These are phyloP conservation scores for Epichloe aotearoae DNA, from an alignment of 2,329 filamentous ascomycete species.

Conservation along the genomic window DNA sequence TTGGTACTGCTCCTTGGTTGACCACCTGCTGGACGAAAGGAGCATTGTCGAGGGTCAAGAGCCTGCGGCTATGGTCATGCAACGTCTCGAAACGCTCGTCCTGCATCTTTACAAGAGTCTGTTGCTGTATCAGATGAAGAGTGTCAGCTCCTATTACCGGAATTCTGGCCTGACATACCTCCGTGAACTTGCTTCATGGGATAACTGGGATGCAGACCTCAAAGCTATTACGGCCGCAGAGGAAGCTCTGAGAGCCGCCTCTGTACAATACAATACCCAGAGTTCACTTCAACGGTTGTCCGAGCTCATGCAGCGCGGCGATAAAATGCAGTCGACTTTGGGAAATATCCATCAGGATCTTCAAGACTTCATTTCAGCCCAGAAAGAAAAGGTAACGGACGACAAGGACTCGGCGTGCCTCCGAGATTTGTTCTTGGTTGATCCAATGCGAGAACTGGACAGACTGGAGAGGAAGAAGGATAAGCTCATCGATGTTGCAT, in stretches of 20 bases:
- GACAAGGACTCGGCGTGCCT: slow-evolving; percentile 8
- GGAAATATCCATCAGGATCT: slow-evolving; percentile 8
- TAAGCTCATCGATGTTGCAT: slow-evolving; percentile 5
- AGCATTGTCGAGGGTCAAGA: slow-evolving; percentile 6
- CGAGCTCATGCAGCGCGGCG: slow-evolving; percentile 5
- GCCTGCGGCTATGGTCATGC: slow-evolving; percentile 2
- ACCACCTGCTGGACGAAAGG: slow-evolving; percentile 6
- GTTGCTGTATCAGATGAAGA: slow-evolving; percentile 8
- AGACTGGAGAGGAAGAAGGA: slow-evolving; percentile 8
- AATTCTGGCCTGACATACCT: slow-evolving; percentile 6
- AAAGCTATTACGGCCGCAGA: slow-evolving; percentile 5
- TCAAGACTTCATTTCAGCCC: slow-evolving; percentile 7
- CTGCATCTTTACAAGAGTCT: slow-evolving; percentile 7
- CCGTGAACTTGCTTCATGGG: slow-evolving; percentile 6
- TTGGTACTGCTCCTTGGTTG: slow-evolving; percentile 7
- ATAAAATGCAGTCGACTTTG: slow-evolving; percentile 7
- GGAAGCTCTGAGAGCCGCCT: slow-evolving; percentile 5
- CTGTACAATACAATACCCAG: slow-evolving; percentile 7
- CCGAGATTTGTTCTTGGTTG: slow-evolving; percentile 6
- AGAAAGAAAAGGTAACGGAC: slow-evolving; percentile 6
- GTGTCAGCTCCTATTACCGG: slow-evolving; percentile 6
- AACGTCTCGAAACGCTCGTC: slow-evolving; percentile 6
- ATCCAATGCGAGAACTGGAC: slow-evolving; percentile 8
- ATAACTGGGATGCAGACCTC: slow-evolving; percentile 6
- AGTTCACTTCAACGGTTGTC: slow-evolving; percentile 6